A percentile compares a stretch with the other conserved stretches of the same genome.
These are phyloP conservation scores for Nicotiana paniculata DNA, from an alignment of 257 asterid genomes.

Conservation along the genomic window DNA sequence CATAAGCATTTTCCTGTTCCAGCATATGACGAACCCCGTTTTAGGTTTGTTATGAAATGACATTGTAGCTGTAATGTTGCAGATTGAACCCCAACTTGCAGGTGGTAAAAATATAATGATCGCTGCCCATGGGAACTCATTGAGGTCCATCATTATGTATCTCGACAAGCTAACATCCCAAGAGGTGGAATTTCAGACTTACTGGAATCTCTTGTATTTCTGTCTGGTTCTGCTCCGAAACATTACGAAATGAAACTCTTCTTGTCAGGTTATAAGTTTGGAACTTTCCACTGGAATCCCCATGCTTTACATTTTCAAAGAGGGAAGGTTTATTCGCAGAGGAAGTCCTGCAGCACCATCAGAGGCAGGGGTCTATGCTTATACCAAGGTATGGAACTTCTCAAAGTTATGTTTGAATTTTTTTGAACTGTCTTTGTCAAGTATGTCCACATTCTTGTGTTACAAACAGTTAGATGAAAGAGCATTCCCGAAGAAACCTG, in stretches of 20 bases:
- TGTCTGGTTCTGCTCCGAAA: not conserved
- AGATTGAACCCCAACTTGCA: conserved; percentile 82
- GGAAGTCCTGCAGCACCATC: conserved; percentile 94
- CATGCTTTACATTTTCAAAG: conserved; percentile 93
- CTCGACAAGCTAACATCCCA: conserved; percentile 91
- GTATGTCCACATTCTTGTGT: not conserved
- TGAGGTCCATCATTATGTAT: conserved; percentile 97
- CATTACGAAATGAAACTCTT: not conserved
- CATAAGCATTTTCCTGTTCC: not conserved
- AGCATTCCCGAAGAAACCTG: not conserved
- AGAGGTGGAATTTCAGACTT: conserved; percentile 48
- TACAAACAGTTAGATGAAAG: not conserved
- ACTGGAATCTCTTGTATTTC: not conserved
- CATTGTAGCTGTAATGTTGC: conserved; percentile 25
- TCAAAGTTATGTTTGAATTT: not conserved
- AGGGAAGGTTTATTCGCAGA: conserved; percentile 74
- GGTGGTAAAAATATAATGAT: conserved; percentile 84
- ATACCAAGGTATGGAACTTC: conserved; percentile 64
- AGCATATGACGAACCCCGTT: not conserved
- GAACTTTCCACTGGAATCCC: conserved; percentile 96
- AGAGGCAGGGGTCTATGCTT: conserved; percentile 92
- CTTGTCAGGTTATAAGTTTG: conserved; percentile 80
- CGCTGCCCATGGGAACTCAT: conserved; percentile 97
- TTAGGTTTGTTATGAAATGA: conserved; percentile 1
- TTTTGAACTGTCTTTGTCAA: not conserved